These are phyloP conservation scores for Shiraia bambusicola DNA, from an alignment of 2,329 filamentous ascomycete genomes.

Conservation along the genomic window DNA sequence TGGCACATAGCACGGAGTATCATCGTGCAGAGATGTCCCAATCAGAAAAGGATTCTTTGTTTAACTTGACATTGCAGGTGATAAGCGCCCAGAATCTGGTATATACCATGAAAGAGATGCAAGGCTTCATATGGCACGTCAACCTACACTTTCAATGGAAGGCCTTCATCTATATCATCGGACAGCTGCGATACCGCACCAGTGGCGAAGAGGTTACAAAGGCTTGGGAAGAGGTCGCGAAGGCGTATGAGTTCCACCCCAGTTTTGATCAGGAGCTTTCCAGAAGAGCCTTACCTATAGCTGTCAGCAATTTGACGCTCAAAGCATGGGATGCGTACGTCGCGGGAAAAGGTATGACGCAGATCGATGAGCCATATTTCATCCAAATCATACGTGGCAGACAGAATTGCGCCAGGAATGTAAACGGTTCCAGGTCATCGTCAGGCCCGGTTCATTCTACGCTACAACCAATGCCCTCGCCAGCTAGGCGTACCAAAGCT, in stretches of 20 bases:
- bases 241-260: conserved; percentile 48
- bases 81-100: conserved; percentile 46
- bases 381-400: conserved; percentile 22
- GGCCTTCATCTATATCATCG: conserved; percentile 53
- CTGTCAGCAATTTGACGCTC: conserved; percentile 47
- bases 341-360: conserved; percentile 8
- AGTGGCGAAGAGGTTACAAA: conserved; percentile 27
- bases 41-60: conserved; percentile 44
- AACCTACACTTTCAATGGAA: conserved; percentile 56
- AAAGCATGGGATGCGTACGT: conserved; percentile 48
- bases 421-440: not conserved
- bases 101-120: conserved; percentile 43
- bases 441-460: not conserved
- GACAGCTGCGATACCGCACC: conserved; percentile 30
- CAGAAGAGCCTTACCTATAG: conserved; percentile 46
- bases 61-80: conserved; percentile 45
- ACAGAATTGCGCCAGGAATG: conserved; percentile 2
- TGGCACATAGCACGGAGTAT: conserved; percentile 49
- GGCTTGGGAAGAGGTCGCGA: conserved; percentile 51
- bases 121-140: conserved; percentile 51
- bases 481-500: too few species aligned
- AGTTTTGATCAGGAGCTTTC: conserved; percentile 41
- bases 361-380: conserved; percentile 21
- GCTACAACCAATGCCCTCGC: not conserved
- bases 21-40: conserved; percentile 36